Evolutionary conservation across 2,329 filamentous ascomycete genomes (phyloP).

Genomic region (Diplodia intermedia): DNA sequence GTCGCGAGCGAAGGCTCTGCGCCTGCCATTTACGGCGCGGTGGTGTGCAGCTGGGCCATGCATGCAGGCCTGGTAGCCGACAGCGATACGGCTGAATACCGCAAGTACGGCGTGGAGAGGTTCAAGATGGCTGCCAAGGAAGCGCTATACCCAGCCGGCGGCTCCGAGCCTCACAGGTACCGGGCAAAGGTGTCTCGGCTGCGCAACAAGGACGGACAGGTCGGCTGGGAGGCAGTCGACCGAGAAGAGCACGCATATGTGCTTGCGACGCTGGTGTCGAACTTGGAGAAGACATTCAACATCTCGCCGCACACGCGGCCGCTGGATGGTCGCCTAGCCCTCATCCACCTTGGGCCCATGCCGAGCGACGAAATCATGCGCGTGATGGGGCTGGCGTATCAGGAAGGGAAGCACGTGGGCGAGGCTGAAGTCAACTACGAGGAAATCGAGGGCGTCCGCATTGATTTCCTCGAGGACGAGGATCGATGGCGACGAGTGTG

Average conservation of each 20-base stretch:
- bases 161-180: constrained; percentile 63
- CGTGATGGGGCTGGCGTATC: constrained; percentile 72
- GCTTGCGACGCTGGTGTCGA: constrained; percentile 76
- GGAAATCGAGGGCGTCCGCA: constrained; percentile 68
- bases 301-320: constrained; percentile 78
- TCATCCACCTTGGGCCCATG: constrained; percentile 77
- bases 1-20: constrained; percentile 39
- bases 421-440: constrained; percentile 70
- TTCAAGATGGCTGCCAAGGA: constrained; percentile 86
- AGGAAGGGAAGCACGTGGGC: constrained; percentile 64
- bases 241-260: constrained; percentile 73
- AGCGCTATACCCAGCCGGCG: constrained; percentile 67
- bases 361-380: constrained; percentile 72
- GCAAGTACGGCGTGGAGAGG: constrained; percentile 75
- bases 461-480: constrained; percentile 72
- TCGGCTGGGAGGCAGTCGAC: constrained; percentile 46
- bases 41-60: constrained; percentile 89
- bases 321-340: constrained; percentile 71
- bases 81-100: constrained; percentile 83
- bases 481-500: constrained; percentile 82
- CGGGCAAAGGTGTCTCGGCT: constrained; percentile 59
- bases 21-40: constrained; percentile 68
- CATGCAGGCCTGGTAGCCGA: constrained; percentile 90
- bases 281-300: constrained; percentile 79
- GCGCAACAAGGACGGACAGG: constrained; percentile 32